Evolutionary conservation across 2,329 filamentous ascomycete species (phyloP), one percentile per base, ranked within the genome.

Genomic region (Iodosphaeria phyllophila): DNA sequence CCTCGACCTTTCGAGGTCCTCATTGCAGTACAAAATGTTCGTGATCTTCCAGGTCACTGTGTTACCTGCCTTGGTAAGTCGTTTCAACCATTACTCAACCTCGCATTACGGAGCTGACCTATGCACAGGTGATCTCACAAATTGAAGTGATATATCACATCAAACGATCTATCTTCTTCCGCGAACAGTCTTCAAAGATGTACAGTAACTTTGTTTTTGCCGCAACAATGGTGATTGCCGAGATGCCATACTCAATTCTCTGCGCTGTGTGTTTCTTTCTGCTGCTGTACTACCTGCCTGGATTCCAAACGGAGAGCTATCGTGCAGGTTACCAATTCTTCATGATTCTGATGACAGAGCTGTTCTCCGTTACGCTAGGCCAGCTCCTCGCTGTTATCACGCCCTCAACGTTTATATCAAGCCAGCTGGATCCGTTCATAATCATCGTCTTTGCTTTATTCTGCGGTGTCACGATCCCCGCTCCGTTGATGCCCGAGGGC

Each of bases 11-110:
- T 82, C 75, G 3, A 66, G 75, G 7, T 54, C 73, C 1, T 78
- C 74, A 2, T 60, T 92, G 4, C 83, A 92, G 48, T 78, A 89
- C 55, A 73, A 74, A 31, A 65, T 92, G 32, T 92, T 92, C 48
- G 69, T 86, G 48, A 78, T 89, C 46, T 92, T 92, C 64, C 80
- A 91, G 46, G 69, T 83, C 25, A 82, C 79, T 0, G 77, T 92
- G 13, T 60, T 92, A 14, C 80, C 82, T 0, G 77, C 78, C 1
- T 58, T 91, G 16, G 80, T n/a, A n/a, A n/a, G n/a, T n/a, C n/a
- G n/a, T n/a, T n/a, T n/a, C n/a, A n/a, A n/a, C n/a, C n/a, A n/a
- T n/a, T n/a, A n/a, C n/a, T n/a, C n/a, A n/a, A n/a, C n/a, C n/a
- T n/a, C n/a, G n/a, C n/a, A n/a, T n/a, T n/a, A n/a, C n/a, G n/a